phyloP scores from a whole-genome alignment of 352 stramenopile genomes.

The Phytophthora boehmeriae region DNA sequence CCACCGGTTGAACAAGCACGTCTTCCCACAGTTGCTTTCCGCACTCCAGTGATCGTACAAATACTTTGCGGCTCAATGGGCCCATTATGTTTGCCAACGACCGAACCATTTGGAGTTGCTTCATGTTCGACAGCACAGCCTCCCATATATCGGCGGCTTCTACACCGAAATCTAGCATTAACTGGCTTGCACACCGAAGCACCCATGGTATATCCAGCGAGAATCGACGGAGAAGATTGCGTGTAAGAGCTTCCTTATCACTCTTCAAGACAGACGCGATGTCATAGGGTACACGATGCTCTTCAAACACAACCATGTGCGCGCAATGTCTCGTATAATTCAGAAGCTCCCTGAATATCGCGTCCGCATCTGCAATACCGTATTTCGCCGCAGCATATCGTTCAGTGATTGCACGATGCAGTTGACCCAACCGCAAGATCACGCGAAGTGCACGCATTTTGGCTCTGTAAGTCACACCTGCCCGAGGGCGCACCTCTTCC shows the following conservation, averaged over 20 bases:
- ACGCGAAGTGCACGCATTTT: slow-evolving; percentile 54
- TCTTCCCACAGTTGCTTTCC: slow-evolving; percentile 45
- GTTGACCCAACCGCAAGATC: slow-evolving; percentile 36
- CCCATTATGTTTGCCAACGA: slow-evolving; percentile 45
- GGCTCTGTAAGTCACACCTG: slow-evolving; percentile 62
- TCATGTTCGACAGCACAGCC: slow-evolving; percentile 51
- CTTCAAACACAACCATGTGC: slow-evolving; percentile 60
- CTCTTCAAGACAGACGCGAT: slow-evolving; percentile 43
- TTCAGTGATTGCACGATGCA: slow-evolving; percentile 23
- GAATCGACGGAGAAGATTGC: slow-evolving; percentile 54
- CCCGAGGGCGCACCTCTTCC: slow-evolving; percentile 42
- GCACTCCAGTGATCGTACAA: slow-evolving; percentile 41
- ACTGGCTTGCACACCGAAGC: slow-evolving; percentile 38
- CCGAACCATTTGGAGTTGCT: slow-evolving; percentile 49
- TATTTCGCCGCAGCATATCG: slow-evolving; percentile 33
- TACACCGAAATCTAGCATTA: slow-evolving; percentile 67
- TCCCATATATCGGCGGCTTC: slow-evolving; percentile 52
- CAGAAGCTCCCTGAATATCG: slow-evolving; percentile 44
- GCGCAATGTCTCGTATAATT: slow-evolving; percentile 38
- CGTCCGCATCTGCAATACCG: slow-evolving; percentile 8
- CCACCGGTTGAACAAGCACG: slow-evolving; percentile 33
- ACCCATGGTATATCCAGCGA: slow-evolving; percentile 33
- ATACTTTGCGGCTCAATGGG: slow-evolving; percentile 37
- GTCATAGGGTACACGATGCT: slow-evolving; percentile 56
- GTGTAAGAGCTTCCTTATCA: slow-evolving; percentile 51